Evolutionary conservation across 2,329 filamentous ascomycete species (phyloP), one percentile per base, ranked within the genome.

Genomic region (Fusarium floridanum): DNA sequence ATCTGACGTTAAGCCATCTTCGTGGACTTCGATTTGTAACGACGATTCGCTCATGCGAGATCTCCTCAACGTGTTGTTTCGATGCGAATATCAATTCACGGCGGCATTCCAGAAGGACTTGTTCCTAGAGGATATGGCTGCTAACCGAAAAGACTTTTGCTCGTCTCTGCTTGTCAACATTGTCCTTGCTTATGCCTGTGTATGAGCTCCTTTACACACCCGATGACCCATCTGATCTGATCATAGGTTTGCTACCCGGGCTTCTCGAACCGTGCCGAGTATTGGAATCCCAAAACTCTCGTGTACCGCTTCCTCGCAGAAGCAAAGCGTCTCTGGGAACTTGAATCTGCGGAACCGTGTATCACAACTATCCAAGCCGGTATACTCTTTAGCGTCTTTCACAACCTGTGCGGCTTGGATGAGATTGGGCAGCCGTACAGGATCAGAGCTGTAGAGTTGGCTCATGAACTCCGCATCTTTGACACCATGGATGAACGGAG

Each of bases 151-250:
- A 0, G 77, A 81, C 16, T 85, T 84, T 72, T 86, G 84, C 68
- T 85, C 85, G 0, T 63, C 79, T 9, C 74, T 86, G 1, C 79
- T 86, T 5, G 83, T 85, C 59, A 86, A 85, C 39, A 71, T 79
- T 2, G 43, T 83, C 12, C 79, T 86, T 39, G 81, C 82, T 10
- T 72, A 81, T 22, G 78, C 81, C 65, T 84, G 80, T 57, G 84
- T 85, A 80, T 66, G 81, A 73, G 9, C 3, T 1, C 16, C 9
- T 27, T 61, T 27, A 62, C 4, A 8, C 34, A 5, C 1, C 2
- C 2, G 6, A 24, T 27, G 4, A 12, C 55, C 34, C 55, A 8
- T 37, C 55, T 59, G 34, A 59, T n/a, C 20, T n/a, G 16, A 10
- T 36, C 2, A 3, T 48, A 85, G 82, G 76, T 81, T 37, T 82